Conservation (phyloP, 1,284 basidiomycete species). For the Leccinum holopus region DNA sequence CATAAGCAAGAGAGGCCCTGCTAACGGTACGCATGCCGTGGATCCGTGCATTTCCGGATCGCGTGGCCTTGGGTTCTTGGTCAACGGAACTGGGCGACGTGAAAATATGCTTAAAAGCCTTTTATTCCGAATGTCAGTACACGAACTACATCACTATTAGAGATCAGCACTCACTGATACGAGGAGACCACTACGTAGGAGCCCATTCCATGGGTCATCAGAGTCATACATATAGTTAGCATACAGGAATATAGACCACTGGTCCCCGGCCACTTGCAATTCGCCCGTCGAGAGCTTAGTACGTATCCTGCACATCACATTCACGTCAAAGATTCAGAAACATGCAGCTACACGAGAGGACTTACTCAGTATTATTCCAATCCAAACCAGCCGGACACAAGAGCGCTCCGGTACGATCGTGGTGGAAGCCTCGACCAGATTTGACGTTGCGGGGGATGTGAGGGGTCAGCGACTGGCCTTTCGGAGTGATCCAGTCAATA, state of each 20-base stretch:
- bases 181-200: neutral
- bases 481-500: neutral
- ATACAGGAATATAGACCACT: too few relatives aligned
- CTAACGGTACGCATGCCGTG: neutral
- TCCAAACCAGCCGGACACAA: neutral
- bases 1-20: neutral
- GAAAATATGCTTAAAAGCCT: neutral
- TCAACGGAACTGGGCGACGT: neutral
- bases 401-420: neutral
- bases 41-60: neutral
- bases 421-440: neutral
- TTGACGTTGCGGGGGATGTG: neutral
- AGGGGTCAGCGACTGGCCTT: neutral
- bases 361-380: neutral
- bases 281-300: too few relatives aligned
- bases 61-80: neutral
- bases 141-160: neutral
- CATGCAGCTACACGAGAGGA: neutral
- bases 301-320: too few relatives aligned
- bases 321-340: neutral
- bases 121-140: neutral
- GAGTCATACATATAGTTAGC: too few relatives aligned
- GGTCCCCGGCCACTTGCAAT: too few relatives aligned
- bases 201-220: neutral
- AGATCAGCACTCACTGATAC: neutral